phyloP scores from a whole-genome alignment of 306 rosid species.

The Cucumis sativus region Cucumber_9930_V3 NC_026657.2:5483501-5484000 shows the following conservation, averaged over 20 bases:
- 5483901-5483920: slow-evolving; percentile 13
- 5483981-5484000: slow-evolving; percentile 22
- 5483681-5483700: slow-evolving; percentile 49
- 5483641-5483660: slow-evolving; percentile 21
- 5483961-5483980: not conserved
- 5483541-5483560: slow-evolving; percentile 8
- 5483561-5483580: slow-evolving; percentile 17
- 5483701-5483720: slow-evolving; percentile 20
- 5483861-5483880: slow-evolving; percentile 44
- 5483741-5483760: slow-evolving; percentile 13
- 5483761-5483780: not conserved
- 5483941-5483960: slow-evolving; percentile 15
- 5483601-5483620: slow-evolving; percentile 64
- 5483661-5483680: slow-evolving; percentile 33
- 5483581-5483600: slow-evolving; percentile 22
- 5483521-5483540: slow-evolving; percentile 4
- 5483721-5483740: slow-evolving; percentile 14
- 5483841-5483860: slow-evolving; percentile 98
- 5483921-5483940: slow-evolving; percentile 13
- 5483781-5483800: slow-evolving; percentile 12
- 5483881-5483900: slow-evolving; percentile 5
- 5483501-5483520: slow-evolving; percentile 19
- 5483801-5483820: slow-evolving; percentile 42
- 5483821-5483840: slow-evolving; percentile 47
- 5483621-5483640: slow-evolving; percentile 33